Base-by-base conservation (phyloP, 352 stramenopile species). In the Peronospora farinosa region DNA sequence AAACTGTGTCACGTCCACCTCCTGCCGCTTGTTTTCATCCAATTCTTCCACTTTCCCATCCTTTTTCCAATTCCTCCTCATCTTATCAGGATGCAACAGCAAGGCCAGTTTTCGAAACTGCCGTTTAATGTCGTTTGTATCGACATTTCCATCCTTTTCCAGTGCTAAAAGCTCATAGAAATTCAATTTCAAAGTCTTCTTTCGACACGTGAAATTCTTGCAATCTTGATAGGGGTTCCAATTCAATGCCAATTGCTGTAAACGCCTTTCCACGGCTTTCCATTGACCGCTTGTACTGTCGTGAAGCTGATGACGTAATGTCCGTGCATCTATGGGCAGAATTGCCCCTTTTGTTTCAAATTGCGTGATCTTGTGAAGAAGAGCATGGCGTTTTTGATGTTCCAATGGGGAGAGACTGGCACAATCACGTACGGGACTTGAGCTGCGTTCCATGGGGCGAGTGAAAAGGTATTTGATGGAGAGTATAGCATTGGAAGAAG, bases 221-320 rank as follows among this genome's bases (percentile, higher is more conserved):
- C 68, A 59, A 41, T 83, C 64, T 54, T 90, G 79, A 57, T 90
- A 90, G 51, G 77, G 79, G 32, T 90, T 90, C 79, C 79, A 90
- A 51, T 52, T 80, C 31, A 68, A 57, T 23, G 65, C 67, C 19
- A 90, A 62, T 40, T 83, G 63, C 46, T 81, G 43, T 10, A 90
- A 57, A 19, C 79, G 74, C 55, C 65, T 41, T 52, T 86, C 72
- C 19, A 84, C 79, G 3, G 74, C 72, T 5, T 51, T 51, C 75
- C 74, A 86, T 30, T 83, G 55, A 7, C 72, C 70, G 44, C 74
- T 86, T 2, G 72, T 67, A 51, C 72, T 78, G 31, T 86, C 71
- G 47, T 79, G 62, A 15, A 90, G 51, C 54, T 90, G 78, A 12
- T 51, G 69, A 15, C 76, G 74, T 37, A 90, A 55, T n/a, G 76